Evolutionary conservation across 805 yeast genomes (phyloP), one percentile per base, ranked within the genome.

Genomic region (Wickerhamomyces chambardii): DNA sequence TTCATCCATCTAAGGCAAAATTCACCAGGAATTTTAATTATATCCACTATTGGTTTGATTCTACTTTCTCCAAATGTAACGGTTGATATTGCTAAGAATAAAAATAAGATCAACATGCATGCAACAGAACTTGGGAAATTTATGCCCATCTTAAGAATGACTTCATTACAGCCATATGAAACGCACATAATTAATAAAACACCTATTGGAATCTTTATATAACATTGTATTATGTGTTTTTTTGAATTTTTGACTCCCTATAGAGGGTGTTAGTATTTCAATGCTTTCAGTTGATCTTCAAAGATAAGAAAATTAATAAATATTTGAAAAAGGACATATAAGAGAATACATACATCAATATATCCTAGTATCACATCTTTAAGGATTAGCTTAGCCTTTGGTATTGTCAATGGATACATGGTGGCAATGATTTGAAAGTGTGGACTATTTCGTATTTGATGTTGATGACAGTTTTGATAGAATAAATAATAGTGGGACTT

Each of bases 1-100:
- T 79, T 81, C 57, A 84, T 84, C 90, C 92, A 83, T 36, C 80
- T 66, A 33, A 83, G 62, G 2, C 80, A 64, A 52, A 81, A 79
- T 41, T 81, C 80, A 59, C 72, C 70, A 14, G 85, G 73, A n/a
- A 80, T 70, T 33, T 78, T 75, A 33, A 78, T 56, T 24, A 54
- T 42, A 28, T 43, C 53, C 3, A 54, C 37, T 3, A 58, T 28
- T 6, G 37, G 34, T 5, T 48, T 33, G 1, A 62, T 56, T n/a
- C 36, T 42, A 21, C 44, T 42, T 25, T 63, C 56, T 6, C 73
- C 73, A 14, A 64, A 43, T 1, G 61, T 17, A 36, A 34, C 35
- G 10, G 71, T 66, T 24, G 61, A 47, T 2, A 56, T 33, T 29
- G 73, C 54, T 14, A 81, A 52, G 4, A 64, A 43, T 3, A 67